Evolutionary conservation across 2,329 filamentous ascomycete species (phyloP).

Genomic region (Mollisiaceae sp.): DNA sequence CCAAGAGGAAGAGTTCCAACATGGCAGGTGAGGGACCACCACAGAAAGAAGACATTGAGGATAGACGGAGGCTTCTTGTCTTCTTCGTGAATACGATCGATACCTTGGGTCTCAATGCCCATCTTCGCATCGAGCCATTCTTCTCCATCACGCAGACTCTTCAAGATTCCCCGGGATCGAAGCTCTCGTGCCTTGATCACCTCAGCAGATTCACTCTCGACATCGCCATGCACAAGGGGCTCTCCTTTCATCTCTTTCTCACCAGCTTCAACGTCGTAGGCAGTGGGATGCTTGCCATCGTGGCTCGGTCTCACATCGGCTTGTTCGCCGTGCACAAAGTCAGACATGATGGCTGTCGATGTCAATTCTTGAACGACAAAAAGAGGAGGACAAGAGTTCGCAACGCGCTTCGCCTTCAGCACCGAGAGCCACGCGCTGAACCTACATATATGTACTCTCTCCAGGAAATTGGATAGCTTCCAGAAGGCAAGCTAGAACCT

Average conservation of each 20-base stretch:
- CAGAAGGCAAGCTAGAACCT: slow-evolving; percentile 15
- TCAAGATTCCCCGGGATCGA: slow-evolving; percentile 31
- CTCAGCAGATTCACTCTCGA: slow-evolving; percentile 23
- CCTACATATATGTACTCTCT: slow-evolving; percentile 12
- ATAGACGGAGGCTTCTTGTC: slow-evolving; percentile 49
- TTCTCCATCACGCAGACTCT: slow-evolving; percentile 44
- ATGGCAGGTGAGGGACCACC: slow-evolving; percentile 51
- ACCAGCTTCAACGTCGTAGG: slow-evolving; percentile 35
- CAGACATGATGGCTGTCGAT: slow-evolving; percentile 24
- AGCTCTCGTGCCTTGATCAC: slow-evolving; percentile 36
- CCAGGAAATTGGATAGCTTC: slow-evolving; percentile 7
- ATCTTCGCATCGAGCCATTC: slow-evolving; percentile 50
- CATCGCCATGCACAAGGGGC: slow-evolving; percentile 8
- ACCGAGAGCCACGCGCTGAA: slow-evolving; percentile 1
- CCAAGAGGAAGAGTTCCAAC: slow-evolving; percentile 47
- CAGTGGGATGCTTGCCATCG: slow-evolving; percentile 29
- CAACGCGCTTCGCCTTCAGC: not conserved
- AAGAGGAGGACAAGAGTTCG: not conserved
- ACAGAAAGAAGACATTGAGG: slow-evolving; percentile 50
- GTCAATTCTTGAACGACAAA: slow-evolving; percentile 1
- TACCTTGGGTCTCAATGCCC: slow-evolving; percentile 53
- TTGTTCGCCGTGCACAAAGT: slow-evolving; percentile 39
- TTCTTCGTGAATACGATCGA: slow-evolving; percentile 52
- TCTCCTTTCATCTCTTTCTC: slow-evolving; percentile 14
- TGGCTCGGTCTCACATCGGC: slow-evolving; percentile 33